Conservation (phyloP, 164 flowering plant species). For the Magnolia changhungtana region DNA sequence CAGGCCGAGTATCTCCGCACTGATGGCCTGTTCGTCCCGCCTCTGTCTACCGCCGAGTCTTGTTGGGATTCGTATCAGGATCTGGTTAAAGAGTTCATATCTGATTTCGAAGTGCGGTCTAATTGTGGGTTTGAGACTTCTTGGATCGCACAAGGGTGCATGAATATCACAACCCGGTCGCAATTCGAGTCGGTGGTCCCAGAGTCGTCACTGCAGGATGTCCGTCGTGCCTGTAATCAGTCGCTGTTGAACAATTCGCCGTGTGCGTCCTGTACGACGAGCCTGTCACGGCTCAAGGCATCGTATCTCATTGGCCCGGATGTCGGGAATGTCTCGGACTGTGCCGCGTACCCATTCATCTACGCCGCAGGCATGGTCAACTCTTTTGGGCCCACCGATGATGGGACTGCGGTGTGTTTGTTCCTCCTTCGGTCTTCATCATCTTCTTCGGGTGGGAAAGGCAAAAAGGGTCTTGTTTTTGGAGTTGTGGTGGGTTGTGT, state of each 20-base stretch:
- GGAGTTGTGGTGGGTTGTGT: constrained; percentile 28
- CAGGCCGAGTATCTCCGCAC: constrained; percentile 43
- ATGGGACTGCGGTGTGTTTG: constrained; percentile 38
- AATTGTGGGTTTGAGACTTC: constrained; percentile 43
- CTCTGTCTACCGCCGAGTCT: constrained; percentile 35
- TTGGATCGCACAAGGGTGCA: constrained; percentile 51
- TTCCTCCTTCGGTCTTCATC: constrained; percentile 9
- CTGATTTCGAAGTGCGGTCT: constrained; percentile 32
- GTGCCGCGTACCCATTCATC: constrained; percentile 33
- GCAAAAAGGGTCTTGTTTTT: constrained; percentile 24
- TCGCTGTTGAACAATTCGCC: constrained; percentile 36
- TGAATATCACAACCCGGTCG: constrained; percentile 43
- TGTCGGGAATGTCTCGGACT: constrained; percentile 39
- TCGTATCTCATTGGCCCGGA: constrained; percentile 27
- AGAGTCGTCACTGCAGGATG: constrained; percentile 15
- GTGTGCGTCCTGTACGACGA: constrained; percentile 40
- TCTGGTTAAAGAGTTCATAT: constrained; percentile 19
- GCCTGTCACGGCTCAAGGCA: constrained; percentile 26
- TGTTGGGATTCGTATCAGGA: constrained; percentile 45
- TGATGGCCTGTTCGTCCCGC: constrained; percentile 42
- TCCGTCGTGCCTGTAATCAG: constrained; percentile 37
- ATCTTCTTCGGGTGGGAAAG: constrained; percentile 1
- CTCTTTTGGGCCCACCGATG: constrained; percentile 38
- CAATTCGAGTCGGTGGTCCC: constrained; percentile 42
- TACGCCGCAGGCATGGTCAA: constrained; percentile 41